Base-by-base conservation (phyloP, 352 stramenopile genomes). In the Phytophthora kernoviae region DNA sequence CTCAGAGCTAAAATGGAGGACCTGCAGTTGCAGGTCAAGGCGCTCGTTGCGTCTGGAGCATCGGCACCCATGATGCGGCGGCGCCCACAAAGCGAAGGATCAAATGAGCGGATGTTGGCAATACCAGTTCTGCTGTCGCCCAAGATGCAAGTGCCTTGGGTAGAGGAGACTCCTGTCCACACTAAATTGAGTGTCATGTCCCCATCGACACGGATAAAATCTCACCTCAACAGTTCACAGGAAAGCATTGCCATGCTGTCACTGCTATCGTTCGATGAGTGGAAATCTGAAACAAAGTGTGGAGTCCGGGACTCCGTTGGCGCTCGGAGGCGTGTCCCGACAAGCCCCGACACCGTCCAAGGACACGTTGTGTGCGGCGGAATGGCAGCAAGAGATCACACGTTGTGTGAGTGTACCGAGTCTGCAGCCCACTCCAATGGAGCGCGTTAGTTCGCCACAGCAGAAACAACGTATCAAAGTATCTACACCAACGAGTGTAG, bases 1-100 rank as follows among this genome's bases (percentile, higher is more conserved):
- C 67, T 90, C 37, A 87, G 84, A 54, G 52, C 42, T 21, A 79
- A 88, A 37, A 71, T 88, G 50, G 79, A 90, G 15, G 59, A 73
- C 2, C 53, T 90, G 4, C 77, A 88, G 34, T 21, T 37, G 5
- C 72, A 88, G 44, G 62, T 88, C n/a, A 87, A 86, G 34, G 22
- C 66, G 15, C 48, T 87, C 4, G 54, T 87, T 8, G 49, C 57
- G 26, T 64, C 63, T 6, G 40, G 45, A 8, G 40, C 34, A 2
- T 46, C 48, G 3, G 12, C 21, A 7, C 12, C 54, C 4, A 48
- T 44, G 24, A 36, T 17, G 4, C 56, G 45, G 22, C 59, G 65
- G 32, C 60, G 55, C 6, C 55, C 27, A 5, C 45, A 54, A 11
- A 51, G 1, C 30, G 55, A 45, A 41, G 51, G 27, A 14, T 40